Evolutionary conservation across 2,329 filamentous ascomycete species (phyloP), one percentile per base, ranked within the genome.

Genomic region (Colletotrichum costaricense): DNA sequence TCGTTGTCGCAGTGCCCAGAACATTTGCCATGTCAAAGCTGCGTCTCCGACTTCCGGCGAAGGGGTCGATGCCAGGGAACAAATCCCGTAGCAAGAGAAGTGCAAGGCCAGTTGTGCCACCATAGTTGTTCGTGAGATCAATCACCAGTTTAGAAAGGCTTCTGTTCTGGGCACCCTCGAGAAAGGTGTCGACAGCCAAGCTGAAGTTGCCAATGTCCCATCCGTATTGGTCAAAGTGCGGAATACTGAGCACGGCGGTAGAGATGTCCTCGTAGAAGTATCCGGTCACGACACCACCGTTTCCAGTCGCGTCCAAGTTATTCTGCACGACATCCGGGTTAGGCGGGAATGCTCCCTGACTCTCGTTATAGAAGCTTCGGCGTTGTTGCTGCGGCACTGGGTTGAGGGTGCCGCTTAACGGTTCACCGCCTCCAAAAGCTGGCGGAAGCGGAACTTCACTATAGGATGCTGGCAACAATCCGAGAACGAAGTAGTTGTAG

Each of bases 401-500:
- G 1, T 24, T 46, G 5, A 3, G 6, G 65, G n/a, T 38, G 2
- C n/a, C 33, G 9, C 26, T 56, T 8, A 1, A 26, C 5, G 28
- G 11, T 1, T 30, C 57, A 11, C 54, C n/a, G 0, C 69, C 69
- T 8, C 55, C 69, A 38, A 68, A 72, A 1, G 35, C 33, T 5
- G 33, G 16, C 7, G 69, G 69, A 2, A 72, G 22, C 1, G 57
- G 33, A 1, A 72, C 57, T 14, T 72, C 69, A 1, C 19, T 3
- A 19, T 72, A 72, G 1, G 69, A 72, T 9, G 69, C 63, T 3
- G 69, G 69, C 46, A 72, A 26, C 8, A 68, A 12, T 3, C 69
- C 69, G 9, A 72, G 57, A 1, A 72, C 69, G 22, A 72, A 72
- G 49, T 62, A 72, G 57, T 72, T 72, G 49, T 72, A 72, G 11